Percentiles rank a stretch among this genome's conserved stretches.
phyloP scores from a whole-genome alignment of 345 rosid species.

The Anastatica hierochuntica region DNA sequence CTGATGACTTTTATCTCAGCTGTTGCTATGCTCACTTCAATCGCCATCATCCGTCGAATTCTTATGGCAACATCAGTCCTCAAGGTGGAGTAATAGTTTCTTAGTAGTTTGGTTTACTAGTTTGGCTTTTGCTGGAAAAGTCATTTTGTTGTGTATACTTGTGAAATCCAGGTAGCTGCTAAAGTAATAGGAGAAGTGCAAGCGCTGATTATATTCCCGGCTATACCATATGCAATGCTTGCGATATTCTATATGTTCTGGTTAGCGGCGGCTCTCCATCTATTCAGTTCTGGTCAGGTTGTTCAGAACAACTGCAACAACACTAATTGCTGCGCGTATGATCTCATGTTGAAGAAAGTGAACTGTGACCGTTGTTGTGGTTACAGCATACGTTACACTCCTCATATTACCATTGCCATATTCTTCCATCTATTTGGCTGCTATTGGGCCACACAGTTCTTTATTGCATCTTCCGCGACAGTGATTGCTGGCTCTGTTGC shows the following conservation, averaged over 20 bases:
- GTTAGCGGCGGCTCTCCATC: conserved; percentile 79
- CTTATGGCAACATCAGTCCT: conserved; percentile 96
- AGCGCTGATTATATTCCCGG: conserved; percentile 82
- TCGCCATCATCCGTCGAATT: conserved; percentile 87
- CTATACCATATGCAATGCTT: conserved; percentile 64
- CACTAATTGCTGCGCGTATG: conserved; percentile 81
- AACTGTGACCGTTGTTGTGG: conserved; percentile 93
- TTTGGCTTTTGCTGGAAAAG: conserved; percentile 3
- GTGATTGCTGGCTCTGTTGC: conserved; percentile 95
- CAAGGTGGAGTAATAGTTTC: conserved; percentile 45
- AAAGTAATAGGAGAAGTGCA: conserved; percentile 96
- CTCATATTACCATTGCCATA: conserved; percentile 78
- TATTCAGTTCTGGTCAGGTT: conserved; percentile 85
- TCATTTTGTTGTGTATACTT: conserved; percentile 8
- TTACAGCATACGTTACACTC: conserved; percentile 79
- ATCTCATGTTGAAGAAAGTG: conserved; percentile 61
- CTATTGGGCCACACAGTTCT: conserved; percentile 93
- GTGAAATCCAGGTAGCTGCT: conserved; percentile 77
- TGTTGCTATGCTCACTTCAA: conserved; percentile 73
- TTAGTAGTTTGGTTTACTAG: conserved; percentile 3
- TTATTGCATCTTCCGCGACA: conserved; percentile 71
- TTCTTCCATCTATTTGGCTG: conserved; percentile 94
- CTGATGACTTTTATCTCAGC: conserved; percentile 69
- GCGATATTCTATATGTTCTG: conserved; percentile 94
- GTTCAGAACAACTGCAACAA: conserved; percentile 65